phyloP scores from a whole-genome alignment of 371 early-diverging fungal genomes.

The Mortierella sp. region DNA sequence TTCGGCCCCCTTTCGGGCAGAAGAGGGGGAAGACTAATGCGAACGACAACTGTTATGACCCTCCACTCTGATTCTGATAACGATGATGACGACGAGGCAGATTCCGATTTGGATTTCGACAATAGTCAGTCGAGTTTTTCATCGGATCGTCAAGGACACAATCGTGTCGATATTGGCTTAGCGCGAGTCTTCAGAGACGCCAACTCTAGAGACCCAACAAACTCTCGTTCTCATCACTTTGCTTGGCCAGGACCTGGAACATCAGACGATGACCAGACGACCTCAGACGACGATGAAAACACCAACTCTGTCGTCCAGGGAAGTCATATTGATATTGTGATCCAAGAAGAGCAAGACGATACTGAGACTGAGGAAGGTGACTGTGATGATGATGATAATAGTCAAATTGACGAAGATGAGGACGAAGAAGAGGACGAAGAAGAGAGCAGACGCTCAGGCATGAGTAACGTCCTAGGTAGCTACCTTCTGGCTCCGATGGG shows the following conservation, averaged over 20 bases:
- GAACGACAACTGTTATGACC: slow-evolving; percentile 46
- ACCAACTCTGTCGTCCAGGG: slow-evolving; percentile 17
- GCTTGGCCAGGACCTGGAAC: slow-evolving; percentile 9
- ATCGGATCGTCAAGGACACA: neutral
- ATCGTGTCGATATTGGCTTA: neutral
- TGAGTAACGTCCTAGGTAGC: slow-evolving; percentile 27
- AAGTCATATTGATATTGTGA: slow-evolving; percentile 5
- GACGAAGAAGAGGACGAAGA: slow-evolving; percentile 6
- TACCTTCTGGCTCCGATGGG: slow-evolving; percentile 56
- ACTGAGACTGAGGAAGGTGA: slow-evolving; percentile 4
- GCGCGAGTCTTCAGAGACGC: neutral
- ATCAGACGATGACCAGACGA: slow-evolving; percentile 22
- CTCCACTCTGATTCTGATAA: slow-evolving; percentile 44
- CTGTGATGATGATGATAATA: neutral
- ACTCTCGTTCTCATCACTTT: slow-evolving; percentile 2
- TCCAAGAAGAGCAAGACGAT: neutral
- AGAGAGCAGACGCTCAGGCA: neutral
- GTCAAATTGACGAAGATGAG: slow-evolving; percentile 5
- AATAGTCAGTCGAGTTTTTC: neutral
- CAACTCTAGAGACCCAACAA: neutral
- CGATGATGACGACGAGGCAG: neutral
- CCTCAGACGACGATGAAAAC: slow-evolving; percentile 11
- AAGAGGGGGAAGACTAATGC: slow-evolving; percentile 16
- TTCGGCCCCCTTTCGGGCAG: neutral
- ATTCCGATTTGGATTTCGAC: neutral